Evolutionary conservation across 2,329 filamentous ascomycete genomes (phyloP).

Genomic region (Colletotrichum sidae): DNA sequence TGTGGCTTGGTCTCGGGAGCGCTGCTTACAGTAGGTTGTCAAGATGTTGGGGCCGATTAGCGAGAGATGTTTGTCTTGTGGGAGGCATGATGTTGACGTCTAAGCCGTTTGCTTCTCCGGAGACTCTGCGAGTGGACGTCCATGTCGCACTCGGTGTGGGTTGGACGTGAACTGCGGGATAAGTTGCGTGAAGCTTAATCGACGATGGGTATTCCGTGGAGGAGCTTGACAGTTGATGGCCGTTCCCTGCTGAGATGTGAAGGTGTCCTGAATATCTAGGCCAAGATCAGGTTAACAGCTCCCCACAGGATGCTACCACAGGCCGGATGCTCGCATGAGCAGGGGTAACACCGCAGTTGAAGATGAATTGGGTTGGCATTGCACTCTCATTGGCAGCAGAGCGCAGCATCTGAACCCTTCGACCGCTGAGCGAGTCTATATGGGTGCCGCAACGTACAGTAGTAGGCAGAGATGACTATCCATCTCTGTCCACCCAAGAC

Average conservation of each 20-base stretch:
- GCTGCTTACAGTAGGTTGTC: neutral
- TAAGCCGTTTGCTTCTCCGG: too few species aligned
- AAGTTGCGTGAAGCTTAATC: conserved; percentile 10
- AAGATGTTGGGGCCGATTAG: neutral
- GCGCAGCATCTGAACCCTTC: too few species aligned
- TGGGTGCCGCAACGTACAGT: too few species aligned
- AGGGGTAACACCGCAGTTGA: too few species aligned
- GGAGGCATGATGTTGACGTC: too few species aligned
- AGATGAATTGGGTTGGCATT: too few species aligned
- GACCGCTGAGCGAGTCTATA: too few species aligned
- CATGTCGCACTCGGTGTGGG: conserved; percentile 12
- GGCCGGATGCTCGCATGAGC: neutral
- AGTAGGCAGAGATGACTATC: too few species aligned
- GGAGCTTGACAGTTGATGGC: neutral
- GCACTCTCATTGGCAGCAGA: too few species aligned
- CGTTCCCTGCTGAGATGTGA: conserved; percentile 6
- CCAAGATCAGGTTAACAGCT: conserved; percentile 2
- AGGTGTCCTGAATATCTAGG: conserved; percentile 18
- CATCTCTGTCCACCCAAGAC: too few species aligned
- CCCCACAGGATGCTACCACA: neutral
- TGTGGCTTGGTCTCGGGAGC: conserved; percentile 17
- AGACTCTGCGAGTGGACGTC: neutral
- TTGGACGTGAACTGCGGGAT: conserved; percentile 1
- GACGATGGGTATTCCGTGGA: neutral
- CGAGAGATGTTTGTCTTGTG: neutral